Percentiles rank a stretch among this genome's conserved stretches.
phyloP scores from a whole-genome alignment of 106 monocot genomes.

The Phalaenopsis aphrodite region DNA sequence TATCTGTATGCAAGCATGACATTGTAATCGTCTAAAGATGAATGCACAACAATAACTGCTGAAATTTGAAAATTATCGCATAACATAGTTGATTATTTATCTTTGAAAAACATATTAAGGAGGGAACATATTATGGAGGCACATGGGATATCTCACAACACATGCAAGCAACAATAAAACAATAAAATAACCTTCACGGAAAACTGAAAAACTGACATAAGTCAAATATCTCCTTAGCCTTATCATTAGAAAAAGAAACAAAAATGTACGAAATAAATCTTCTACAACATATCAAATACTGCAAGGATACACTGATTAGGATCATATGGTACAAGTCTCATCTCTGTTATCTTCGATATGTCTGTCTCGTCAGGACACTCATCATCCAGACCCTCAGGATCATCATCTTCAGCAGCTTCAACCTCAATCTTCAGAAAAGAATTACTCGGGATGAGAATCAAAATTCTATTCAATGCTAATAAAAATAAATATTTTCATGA shows the following conservation, averaged over 20 bases:
- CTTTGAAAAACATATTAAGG: background rate
- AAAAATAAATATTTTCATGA: background rate
- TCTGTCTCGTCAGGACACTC: conserved; percentile 35
- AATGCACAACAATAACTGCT: background rate
- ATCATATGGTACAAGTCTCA: conserved; percentile 92
- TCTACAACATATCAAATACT: background rate
- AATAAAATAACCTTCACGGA: background rate
- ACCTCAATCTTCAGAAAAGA: conserved; percentile 57
- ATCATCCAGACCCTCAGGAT: conserved; percentile 43
- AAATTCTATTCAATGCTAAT: background rate
- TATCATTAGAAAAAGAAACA: background rate
- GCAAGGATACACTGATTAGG: conserved; percentile 82
- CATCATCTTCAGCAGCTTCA: conserved; percentile 39
- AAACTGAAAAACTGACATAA: background rate
- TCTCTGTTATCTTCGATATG: conserved; percentile 63
- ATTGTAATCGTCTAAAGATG: background rate
- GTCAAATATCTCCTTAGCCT: background rate
- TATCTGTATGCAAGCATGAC: too few species aligned
- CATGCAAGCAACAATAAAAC: background rate
- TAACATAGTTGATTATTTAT: background rate
- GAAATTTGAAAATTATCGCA: background rate
- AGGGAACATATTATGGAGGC: too few species aligned
- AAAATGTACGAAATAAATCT: background rate
- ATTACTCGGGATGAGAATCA: background rate
- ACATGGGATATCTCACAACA: background rate